phyloP scores from a whole-genome alignment of 164 flowering plant species.

The Buxus sempervirens region DNA sequence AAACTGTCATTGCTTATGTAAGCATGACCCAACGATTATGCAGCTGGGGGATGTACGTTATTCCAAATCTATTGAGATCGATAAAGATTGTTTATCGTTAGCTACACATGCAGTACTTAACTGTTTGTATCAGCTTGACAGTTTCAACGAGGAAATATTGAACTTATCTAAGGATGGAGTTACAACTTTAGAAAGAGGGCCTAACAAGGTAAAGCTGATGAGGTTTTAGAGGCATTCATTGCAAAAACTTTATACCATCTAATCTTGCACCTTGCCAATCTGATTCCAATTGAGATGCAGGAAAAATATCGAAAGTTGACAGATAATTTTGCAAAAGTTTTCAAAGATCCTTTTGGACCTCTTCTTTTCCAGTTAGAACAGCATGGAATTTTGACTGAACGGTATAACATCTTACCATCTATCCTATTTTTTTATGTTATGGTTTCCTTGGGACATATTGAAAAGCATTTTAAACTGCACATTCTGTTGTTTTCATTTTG shows the following conservation, averaged over 20 bases:
- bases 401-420: conserved; percentile 33
- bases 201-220: conserved; percentile 16
- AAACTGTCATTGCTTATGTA: neutral
- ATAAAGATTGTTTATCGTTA: too few species aligned
- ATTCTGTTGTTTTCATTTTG: conserved; percentile 8
- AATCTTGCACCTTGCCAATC: conserved; percentile 1
- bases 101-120: too few species aligned
- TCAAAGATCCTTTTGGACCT: conserved; percentile 57
- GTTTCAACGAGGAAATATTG: conserved; percentile 60
- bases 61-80: neutral
- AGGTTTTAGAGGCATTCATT: conserved; percentile 3
- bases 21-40: neutral
- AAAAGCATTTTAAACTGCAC: neutral
- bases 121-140: conserved; percentile 57
- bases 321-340: conserved; percentile 16
- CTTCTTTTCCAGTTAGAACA: conserved; percentile 49
- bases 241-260: neutral
- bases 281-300: conserved; percentile 28
- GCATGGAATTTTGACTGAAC: conserved; percentile 55
- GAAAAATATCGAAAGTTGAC: conserved; percentile 17
- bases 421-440: neutral
- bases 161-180: conserved; percentile 20
- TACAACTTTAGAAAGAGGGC: conserved; percentile 15
- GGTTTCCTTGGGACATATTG: neutral
- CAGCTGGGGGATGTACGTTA: neutral